Conservation (phyloP, 2,329 filamentous ascomycete species). For the Hypoxylon sp. region DNA sequence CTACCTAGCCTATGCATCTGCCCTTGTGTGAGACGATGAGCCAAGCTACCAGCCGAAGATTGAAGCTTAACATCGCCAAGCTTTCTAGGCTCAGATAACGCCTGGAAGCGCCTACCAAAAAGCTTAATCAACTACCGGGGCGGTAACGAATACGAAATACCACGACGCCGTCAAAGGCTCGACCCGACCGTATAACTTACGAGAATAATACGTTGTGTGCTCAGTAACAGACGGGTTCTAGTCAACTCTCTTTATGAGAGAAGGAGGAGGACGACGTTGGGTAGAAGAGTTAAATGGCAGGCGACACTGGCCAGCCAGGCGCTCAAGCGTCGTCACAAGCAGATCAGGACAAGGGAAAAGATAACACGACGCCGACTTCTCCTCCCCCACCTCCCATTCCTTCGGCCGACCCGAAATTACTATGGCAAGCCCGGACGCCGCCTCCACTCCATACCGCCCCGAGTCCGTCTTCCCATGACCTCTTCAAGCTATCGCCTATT, state of each 20-base stretch:
- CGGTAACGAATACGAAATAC: constrained; percentile 8
- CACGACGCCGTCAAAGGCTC: background rate
- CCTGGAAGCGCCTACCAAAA: constrained; percentile 1
- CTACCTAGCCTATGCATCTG: constrained; percentile 7
- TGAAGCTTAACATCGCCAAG: constrained; percentile 30
- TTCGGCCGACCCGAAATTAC: constrained; percentile 56
- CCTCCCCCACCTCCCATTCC: constrained; percentile 59
- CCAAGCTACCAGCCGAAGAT: constrained; percentile 14
- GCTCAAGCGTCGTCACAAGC: constrained; percentile 27
- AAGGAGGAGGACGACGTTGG: constrained; percentile 5
- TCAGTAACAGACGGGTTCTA: constrained; percentile 1
- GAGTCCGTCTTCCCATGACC: constrained; percentile 68
- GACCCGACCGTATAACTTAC: background rate
- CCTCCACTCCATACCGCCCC: constrained; percentile 62
- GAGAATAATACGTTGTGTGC: background rate
- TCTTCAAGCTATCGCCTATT: constrained; percentile 79
- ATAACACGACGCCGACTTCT: constrained; percentile 50
- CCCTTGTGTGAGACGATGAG: constrained; percentile 33
- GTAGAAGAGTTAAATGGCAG: constrained; percentile 28
- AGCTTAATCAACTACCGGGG: background rate
- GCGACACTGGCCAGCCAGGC: constrained; percentile 24
- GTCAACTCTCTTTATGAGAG: constrained; percentile 1
- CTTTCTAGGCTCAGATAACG: constrained; percentile 22
- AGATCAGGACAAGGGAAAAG: constrained; percentile 35
- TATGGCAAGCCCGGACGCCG: constrained; percentile 53